Evolutionary conservation across 768 basidiomycete genomes (phyloP).

Genomic region (Boletus rubescentipes): DNA sequence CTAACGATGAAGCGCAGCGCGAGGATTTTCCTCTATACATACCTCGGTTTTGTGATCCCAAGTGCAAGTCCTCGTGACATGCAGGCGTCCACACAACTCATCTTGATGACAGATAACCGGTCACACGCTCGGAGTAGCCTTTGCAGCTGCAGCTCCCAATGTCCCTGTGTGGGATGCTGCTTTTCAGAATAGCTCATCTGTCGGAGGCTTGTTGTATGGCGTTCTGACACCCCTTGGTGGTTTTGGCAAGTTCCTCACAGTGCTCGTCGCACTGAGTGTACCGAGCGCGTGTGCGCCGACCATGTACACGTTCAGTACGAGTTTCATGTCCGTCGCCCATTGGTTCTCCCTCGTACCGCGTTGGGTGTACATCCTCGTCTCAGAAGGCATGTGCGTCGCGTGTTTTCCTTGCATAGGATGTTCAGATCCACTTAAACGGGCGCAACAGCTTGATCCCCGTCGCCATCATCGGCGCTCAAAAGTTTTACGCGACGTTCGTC

Average conservation of each 20-base stretch:
- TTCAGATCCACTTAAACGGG: not conserved
- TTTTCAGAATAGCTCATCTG: constrained; percentile 41
- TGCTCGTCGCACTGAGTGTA: constrained; percentile 52
- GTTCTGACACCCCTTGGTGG: constrained; percentile 39
- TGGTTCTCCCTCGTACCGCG: constrained; percentile 41
- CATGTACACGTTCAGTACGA: constrained; percentile 55
- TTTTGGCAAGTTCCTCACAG: constrained; percentile 48
- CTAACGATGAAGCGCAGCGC: constrained; percentile 21
- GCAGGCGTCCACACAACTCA: not conserved
- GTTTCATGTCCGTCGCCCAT: constrained; percentile 39
- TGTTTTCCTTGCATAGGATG: not conserved
- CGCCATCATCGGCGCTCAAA: constrained; percentile 45
- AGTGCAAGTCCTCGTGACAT: constrained; percentile 32
- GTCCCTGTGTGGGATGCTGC: constrained; percentile 41
- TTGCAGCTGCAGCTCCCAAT: constrained; percentile 40
- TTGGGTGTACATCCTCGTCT: constrained; percentile 47
- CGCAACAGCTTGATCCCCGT: constrained; percentile 42
- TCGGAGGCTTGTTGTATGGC: constrained; percentile 44
- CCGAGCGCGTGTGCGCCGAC: constrained; percentile 57
- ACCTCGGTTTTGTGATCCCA: constrained; percentile 43
- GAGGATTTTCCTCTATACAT: constrained; percentile 45
- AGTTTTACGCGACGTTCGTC: constrained; percentile 45
- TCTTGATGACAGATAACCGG: constrained; percentile 32
- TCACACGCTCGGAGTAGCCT: constrained; percentile 46
- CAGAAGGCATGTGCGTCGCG: constrained; percentile 41